Evolutionary conservation across 306 rosid species (phyloP).

Genomic region (Adenanthera pavonina): DNA sequence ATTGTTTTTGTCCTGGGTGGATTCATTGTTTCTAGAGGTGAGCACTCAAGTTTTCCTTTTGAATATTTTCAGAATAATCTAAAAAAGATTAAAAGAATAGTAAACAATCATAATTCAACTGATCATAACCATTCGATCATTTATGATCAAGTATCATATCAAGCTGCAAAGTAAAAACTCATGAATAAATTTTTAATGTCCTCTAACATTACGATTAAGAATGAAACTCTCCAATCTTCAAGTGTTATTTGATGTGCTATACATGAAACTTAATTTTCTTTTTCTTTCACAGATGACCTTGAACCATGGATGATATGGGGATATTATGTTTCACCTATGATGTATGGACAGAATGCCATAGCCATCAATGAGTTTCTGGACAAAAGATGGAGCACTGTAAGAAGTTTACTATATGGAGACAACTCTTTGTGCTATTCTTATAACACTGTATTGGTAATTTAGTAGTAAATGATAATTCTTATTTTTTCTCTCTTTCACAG

Average conservation of each 20-base stretch:
- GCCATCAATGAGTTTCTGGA: constrained; percentile 85
- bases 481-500: constrained; percentile 32
- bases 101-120: background rate
- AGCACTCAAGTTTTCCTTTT: background rate
- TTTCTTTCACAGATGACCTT: constrained; percentile 58
- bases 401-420: constrained; percentile 30
- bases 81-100: background rate
- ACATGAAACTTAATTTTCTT: background rate
- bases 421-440: background rate
- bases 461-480: background rate
- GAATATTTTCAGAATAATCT: background rate
- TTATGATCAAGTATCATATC: background rate
- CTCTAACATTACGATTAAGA: background rate
- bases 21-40: constrained; percentile 74
- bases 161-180: background rate
- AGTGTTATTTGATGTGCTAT: constrained; percentile 6
- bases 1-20: constrained; percentile 78
- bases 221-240: background rate
- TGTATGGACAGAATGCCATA: constrained; percentile 91
- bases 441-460: background rate
- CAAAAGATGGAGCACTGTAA: constrained; percentile 78
- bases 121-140: background rate
- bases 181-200: background rate
- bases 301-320: constrained; percentile 87
- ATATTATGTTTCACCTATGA: constrained; percentile 81